Percentiles rank a stretch among this genome's conserved stretches.
phyloP scores from a whole-genome alignment of 2,329 filamentous ascomycete species.

The Fusarium goolgardi region DNA sequence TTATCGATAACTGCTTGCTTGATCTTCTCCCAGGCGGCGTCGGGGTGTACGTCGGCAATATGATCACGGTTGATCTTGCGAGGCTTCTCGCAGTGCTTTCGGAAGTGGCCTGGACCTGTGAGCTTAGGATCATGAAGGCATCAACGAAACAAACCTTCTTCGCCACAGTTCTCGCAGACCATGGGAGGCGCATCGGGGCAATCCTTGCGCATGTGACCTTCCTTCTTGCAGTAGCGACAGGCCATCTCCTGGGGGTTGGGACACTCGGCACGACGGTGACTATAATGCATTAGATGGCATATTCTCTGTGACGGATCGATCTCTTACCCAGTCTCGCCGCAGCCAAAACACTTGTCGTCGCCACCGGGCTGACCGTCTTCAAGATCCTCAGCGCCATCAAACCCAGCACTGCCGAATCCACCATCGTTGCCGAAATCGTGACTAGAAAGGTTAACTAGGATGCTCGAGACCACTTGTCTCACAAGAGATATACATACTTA shows the following conservation, averaged over 20 bases:
- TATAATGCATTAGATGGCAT: slow-evolving; percentile 9
- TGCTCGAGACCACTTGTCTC: not conserved
- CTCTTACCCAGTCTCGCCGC: slow-evolving; percentile 53
- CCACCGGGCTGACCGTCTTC: slow-evolving; percentile 13
- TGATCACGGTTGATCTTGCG: slow-evolving; percentile 67
- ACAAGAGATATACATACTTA: slow-evolving; percentile 11
- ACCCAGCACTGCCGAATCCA: slow-evolving; percentile 3
- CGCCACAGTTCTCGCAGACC: slow-evolving; percentile 70
- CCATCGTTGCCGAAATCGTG: slow-evolving; percentile 8
- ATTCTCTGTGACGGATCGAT: not conserved
- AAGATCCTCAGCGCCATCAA: slow-evolving; percentile 10
- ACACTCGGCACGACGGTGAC: slow-evolving; percentile 53
- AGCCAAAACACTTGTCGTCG: slow-evolving; percentile 51
- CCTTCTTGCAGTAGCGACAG: slow-evolving; percentile 61
- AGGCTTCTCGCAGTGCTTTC: slow-evolving; percentile 67
- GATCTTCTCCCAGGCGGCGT: slow-evolving; percentile 70
- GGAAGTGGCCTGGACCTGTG: slow-evolving; percentile 62
- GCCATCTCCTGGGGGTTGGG: slow-evolving; percentile 49
- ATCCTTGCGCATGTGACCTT: slow-evolving; percentile 67
- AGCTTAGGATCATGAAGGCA: slow-evolving; percentile 1
- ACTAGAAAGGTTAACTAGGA: slow-evolving; percentile 8
- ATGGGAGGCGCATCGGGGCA: slow-evolving; percentile 70
- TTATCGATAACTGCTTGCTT: slow-evolving; percentile 61
- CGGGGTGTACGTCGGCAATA: slow-evolving; percentile 61
- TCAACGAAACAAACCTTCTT: slow-evolving; percentile 61